phyloP scores from a whole-genome alignment of 352 stramenopile species.

The Phytophthora syringae region DNA sequence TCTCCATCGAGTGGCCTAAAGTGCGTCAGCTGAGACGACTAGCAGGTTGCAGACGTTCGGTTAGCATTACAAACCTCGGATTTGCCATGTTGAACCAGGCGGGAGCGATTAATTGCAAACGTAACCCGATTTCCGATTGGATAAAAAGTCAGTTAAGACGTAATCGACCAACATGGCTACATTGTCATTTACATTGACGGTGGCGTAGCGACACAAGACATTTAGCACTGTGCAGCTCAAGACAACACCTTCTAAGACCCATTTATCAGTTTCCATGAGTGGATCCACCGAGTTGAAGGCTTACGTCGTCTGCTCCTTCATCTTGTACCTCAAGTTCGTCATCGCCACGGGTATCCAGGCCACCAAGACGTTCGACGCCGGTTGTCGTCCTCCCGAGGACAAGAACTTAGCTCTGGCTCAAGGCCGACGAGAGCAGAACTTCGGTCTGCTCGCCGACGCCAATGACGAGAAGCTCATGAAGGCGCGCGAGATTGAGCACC shows the following conservation, averaged over 20 bases:
- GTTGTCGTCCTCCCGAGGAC: conserved; percentile 43
- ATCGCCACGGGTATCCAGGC: conserved; percentile 38
- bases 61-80: too few relatives aligned
- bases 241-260: not conserved
- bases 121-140: conserved; percentile 23
- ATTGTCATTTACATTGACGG: not conserved
- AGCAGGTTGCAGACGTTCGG: conserved; percentile 17
- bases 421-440: conserved; percentile 41
- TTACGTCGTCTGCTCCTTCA: conserved; percentile 40
- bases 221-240: not conserved
- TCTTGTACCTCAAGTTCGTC: conserved; percentile 56
- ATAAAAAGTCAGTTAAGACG: conserved; percentile 20
- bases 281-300: conserved; percentile 36
- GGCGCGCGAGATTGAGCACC: conserved; percentile 43
- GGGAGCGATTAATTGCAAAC: conserved; percentile 11
- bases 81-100: too few relatives aligned
- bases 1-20: conserved; percentile 13
- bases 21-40: conserved; percentile 17
- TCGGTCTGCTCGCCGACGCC: conserved; percentile 31
- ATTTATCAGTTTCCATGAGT: conserved; percentile 16
- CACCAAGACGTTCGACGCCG: conserved; percentile 47
- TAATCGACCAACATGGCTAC: conserved; percentile 27
- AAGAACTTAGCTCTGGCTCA: conserved; percentile 43
- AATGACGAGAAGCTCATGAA: conserved; percentile 34
- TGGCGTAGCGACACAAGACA: conserved; percentile 6